phyloP scores from a whole-genome alignment of 1,284 basidiomycete genomes.

The Cutaneotrichosporon daszewskae region DNA sequence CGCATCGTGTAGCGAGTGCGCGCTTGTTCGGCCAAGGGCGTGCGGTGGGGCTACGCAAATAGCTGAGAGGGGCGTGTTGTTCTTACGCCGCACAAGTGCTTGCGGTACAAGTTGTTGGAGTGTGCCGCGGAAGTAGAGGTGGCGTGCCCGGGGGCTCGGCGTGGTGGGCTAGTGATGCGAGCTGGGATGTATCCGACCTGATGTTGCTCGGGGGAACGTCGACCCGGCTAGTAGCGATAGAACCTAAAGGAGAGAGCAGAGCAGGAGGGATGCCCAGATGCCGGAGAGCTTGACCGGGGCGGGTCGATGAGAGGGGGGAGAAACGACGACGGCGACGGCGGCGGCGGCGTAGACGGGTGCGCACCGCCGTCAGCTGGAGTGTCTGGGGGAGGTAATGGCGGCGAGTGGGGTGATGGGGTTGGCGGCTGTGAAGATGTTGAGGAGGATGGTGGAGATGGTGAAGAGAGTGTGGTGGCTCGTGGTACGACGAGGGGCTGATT shows the following conservation, averaged over 20 bases:
- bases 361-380: background rate
- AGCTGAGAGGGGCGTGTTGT: too few species aligned
- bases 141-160: background rate
- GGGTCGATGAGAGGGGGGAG: background rate
- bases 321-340: background rate
- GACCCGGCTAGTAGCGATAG: too few species aligned
- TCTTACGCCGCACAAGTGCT: too few species aligned
- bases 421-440: background rate
- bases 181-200: too few species aligned
- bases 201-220: too few species aligned
- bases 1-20: slow-evolving; percentile 4
- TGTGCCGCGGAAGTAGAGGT: too few species aligned
- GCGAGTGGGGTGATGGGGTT: background rate
- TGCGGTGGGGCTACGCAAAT: too few species aligned
- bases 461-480: background rate
- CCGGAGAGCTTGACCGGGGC: too few species aligned
- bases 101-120: too few species aligned
- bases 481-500: too few species aligned
- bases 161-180: background rate
- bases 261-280: too few species aligned
- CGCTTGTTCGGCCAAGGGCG: too few species aligned
- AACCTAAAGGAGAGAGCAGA: background rate
- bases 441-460: slow-evolving; percentile 1
- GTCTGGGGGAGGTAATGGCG: background rate
- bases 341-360: background rate